Evolutionary conservation across 1,284 basidiomycete genomes (phyloP), one percentile per base, ranked within the genome.

Genomic region (Cryptococcus wingfieldii): DNA sequence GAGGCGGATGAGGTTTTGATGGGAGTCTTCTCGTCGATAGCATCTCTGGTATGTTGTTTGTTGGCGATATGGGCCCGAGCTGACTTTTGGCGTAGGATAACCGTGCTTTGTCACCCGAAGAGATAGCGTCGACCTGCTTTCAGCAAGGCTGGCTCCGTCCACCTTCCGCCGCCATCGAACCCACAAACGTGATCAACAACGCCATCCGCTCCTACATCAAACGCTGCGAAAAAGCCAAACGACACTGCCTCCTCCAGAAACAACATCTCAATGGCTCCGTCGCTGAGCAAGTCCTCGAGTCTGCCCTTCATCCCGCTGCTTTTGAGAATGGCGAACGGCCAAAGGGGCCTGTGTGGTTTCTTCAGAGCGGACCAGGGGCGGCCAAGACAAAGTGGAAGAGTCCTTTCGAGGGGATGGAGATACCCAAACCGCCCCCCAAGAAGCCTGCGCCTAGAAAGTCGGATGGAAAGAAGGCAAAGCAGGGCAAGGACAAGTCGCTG

Each of bases 301-400:
- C 72, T 0, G 74, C 75, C 5, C 69, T 77, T 3, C 73, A 73
- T 48, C 75, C 75, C 1, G 53, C 62, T 23, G 72, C 75, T 10
- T 71, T 70, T 51, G 61, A 60, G 5, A 62, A 60, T 16, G 38
- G 54, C 0, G 50, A 60, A n/a, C 59, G 75, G 45, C 75, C 75
- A 18, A 71, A 72, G 52, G 75, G 75, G 1, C 65, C 70, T 5
- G 71, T 76, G 10, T 77, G 71, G 70, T 76, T 61, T 51, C 60
- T 74, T 7, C 53, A 63, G 13, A 61, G 62, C 13, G 59, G 66
- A 5, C 55, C 59, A 3, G 72, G 70, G 6, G 63, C 65, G 42
- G 59, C 65, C 4, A 65, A 66, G 44, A 54, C 48, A 12, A 69
- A 67, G 38, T 75, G 73, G 73, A 68, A 66, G 51, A 68, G 65